These are phyloP conservation scores for Phytophthora vignae DNA, from an alignment of 352 stramenopile genomes.

Conservation along the genomic window DNA sequence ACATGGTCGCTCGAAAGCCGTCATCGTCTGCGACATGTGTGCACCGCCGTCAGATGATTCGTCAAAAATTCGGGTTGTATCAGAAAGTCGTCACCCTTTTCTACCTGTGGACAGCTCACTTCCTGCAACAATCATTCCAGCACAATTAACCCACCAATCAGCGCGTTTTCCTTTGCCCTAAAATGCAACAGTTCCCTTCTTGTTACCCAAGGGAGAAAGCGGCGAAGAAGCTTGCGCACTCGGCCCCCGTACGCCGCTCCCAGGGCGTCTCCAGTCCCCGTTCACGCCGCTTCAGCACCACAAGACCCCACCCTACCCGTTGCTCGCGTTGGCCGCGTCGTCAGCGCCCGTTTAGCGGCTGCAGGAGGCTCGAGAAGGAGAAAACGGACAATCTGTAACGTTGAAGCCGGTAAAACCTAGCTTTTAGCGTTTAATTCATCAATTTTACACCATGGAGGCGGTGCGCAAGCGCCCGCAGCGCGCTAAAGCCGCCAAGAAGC, in stretches of 20 bases:
- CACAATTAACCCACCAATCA: constrained; percentile 16
- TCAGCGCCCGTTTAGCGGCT: constrained; percentile 7
- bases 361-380: constrained; percentile 20
- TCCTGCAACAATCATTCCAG: constrained; percentile 5
- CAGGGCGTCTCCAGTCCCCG: not conserved
- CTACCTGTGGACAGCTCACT: not conserved
- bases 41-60: constrained; percentile 5
- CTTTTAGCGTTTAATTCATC: constrained; percentile 18
- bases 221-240: constrained; percentile 19
- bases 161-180: not conserved
- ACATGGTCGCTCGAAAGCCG: constrained; percentile 5
- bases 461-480: constrained; percentile 29
- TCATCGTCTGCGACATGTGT: constrained; percentile 23
- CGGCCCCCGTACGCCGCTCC: not conserved
- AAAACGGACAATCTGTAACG: constrained; percentile 16
- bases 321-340: constrained; percentile 7
- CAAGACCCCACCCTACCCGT: not conserved
- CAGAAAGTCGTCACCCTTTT: not conserved
- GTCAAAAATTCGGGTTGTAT: not conserved
- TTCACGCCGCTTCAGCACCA: not conserved
- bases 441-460: constrained; percentile 31
- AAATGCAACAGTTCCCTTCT: constrained; percentile 22
- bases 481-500: constrained; percentile 4
- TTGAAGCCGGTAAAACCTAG: constrained; percentile 33
- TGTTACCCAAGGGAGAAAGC: constrained; percentile 27